Evolutionary conservation across 192 early-diverging fungal genomes (phyloP).

Genomic region (Umbelopsis isabellina): DNA sequence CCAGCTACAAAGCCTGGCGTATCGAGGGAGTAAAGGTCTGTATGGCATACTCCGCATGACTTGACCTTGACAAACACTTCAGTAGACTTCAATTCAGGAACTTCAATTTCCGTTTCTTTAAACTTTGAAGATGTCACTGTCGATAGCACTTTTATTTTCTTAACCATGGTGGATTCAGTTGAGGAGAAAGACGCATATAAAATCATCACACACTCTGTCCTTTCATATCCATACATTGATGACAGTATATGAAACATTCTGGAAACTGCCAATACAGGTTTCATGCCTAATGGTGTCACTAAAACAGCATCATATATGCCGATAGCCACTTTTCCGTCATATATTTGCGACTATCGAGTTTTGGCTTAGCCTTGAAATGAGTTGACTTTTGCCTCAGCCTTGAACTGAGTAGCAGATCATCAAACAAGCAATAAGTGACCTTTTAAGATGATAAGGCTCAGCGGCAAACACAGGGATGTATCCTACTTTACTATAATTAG

Average conservation of each 20-base stretch:
- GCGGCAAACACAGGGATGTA: too few species aligned
- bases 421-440: too few species aligned
- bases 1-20: slow-evolving; percentile 55
- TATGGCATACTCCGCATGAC: slow-evolving; percentile 29
- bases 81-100: not conserved
- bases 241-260: too few species aligned
- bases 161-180: slow-evolving; percentile 2
- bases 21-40: slow-evolving; percentile 30
- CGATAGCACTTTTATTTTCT: slow-evolving; percentile 1
- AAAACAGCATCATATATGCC: too few species aligned
- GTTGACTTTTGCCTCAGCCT: too few species aligned
- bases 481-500: not conserved
- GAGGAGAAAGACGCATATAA: not conserved
- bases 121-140: slow-evolving; percentile 6
- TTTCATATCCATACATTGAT: not conserved
- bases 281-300: too few species aligned
- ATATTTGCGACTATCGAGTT: too few species aligned
- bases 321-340: too few species aligned
- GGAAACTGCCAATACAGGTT: too few species aligned
- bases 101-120: not conserved
- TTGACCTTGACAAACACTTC: slow-evolving; percentile 27
- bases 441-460: too few species aligned
- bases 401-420: too few species aligned
- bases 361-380: too few species aligned
- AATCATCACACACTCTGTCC: not conserved